phyloP scores from a whole-genome alignment of 2,329 filamentous ascomycete species.

The Calonectria henricotiae region DNA sequence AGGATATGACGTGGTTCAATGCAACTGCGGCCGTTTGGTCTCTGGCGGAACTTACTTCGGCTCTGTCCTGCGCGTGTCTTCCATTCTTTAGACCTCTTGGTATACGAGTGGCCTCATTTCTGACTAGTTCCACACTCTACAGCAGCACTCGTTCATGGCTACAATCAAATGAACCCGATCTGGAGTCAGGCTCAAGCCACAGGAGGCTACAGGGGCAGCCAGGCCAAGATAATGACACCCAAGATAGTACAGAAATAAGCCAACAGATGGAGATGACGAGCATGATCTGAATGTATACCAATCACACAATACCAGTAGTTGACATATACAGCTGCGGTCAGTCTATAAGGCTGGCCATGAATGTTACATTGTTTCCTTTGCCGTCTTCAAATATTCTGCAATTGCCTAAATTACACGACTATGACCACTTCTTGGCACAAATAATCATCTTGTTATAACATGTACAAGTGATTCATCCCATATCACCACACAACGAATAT shows the following conservation, averaged over 20 bases:
- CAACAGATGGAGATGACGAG: not conserved
- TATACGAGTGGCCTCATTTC: not conserved
- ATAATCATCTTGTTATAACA: too few species aligned
- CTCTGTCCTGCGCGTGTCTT: conserved; percentile 1
- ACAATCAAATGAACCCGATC: not conserved
- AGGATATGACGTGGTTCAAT: not conserved
- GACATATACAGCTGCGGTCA: too few species aligned
- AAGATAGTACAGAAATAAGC: not conserved
- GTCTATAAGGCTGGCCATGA: too few species aligned
- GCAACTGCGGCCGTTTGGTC: not conserved
- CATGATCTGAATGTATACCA: not conserved
- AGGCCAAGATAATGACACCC: not conserved
- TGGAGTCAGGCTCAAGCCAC: not conserved
- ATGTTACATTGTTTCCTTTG: too few species aligned
- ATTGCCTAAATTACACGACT: too few species aligned
- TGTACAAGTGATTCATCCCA: too few species aligned
- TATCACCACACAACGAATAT: too few species aligned
- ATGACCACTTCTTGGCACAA: too few species aligned
- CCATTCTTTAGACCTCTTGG: conserved; percentile 10
- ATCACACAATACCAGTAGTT: not conserved
- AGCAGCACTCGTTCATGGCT: not conserved
- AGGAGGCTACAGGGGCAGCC: not conserved
- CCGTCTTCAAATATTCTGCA: too few species aligned
- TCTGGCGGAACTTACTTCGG: conserved; percentile 1
- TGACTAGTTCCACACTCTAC: not conserved